Conservation (phyloP, 805 yeast genomes). For the Debaryomyces tyrocola region DNA sequence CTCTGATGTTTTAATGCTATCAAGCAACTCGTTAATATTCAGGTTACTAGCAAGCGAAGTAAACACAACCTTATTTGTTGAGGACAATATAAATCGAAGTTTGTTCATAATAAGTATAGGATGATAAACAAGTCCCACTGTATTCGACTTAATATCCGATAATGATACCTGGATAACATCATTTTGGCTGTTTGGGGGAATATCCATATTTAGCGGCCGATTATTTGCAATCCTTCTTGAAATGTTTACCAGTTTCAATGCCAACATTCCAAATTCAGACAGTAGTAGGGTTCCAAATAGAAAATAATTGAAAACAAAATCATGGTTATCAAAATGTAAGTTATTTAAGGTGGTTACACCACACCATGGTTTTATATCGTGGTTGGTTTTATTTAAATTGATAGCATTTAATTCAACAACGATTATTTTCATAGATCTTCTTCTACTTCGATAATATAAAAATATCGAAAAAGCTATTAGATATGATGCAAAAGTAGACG, state of each 20-base stretch:
- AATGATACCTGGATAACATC: slow-evolving; percentile 1
- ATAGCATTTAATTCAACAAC: slow-evolving; percentile 8
- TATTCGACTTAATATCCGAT: neutral
- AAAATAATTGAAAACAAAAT: slow-evolving; percentile 5
- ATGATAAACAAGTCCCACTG: slow-evolving; percentile 17
- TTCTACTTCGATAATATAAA: slow-evolving; percentile 8
- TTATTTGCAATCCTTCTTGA: neutral
- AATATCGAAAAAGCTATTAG: slow-evolving; percentile 16
- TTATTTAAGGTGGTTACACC: slow-evolving; percentile 21
- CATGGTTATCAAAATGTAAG: slow-evolving; percentile 8
- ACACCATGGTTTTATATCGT: slow-evolving; percentile 25
- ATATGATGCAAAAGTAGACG: slow-evolving; percentile 15
- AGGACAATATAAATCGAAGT: slow-evolving; percentile 6
- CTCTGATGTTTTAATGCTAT: neutral
- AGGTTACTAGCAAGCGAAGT: neutral
- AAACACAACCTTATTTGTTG: slow-evolving; percentile 3
- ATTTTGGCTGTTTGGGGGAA: slow-evolving; percentile 2
- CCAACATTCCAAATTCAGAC: neutral
- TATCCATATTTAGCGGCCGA: slow-evolving; percentile 2
- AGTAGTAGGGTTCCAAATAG: neutral
- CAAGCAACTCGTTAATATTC: neutral
- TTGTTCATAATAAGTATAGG: slow-evolving; percentile 11
- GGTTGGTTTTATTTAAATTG: neutral
- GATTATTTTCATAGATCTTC: slow-evolving; percentile 12
- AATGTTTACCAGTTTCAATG: neutral